These are phyloP conservation scores for Hemileia vastatrix DNA, from an alignment of 1,284 basidiomycete genomes.

Conservation along the genomic window DNA sequence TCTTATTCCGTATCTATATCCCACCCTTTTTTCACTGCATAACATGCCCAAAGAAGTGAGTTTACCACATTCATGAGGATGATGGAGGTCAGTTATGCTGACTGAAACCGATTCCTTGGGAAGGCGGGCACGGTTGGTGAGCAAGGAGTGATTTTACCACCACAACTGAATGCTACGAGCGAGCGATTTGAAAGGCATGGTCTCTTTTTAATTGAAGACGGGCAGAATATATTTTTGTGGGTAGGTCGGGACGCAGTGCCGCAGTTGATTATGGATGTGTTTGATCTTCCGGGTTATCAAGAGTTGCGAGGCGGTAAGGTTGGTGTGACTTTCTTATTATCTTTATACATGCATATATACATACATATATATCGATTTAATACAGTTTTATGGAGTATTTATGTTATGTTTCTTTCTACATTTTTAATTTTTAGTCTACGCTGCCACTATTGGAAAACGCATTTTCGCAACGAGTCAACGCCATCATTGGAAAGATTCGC, in stretches of 20 bases:
- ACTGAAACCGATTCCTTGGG: background rate
- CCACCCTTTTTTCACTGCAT: slow-evolving; percentile 89
- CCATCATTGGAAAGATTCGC: slow-evolving; percentile 81
- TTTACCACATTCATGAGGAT: background rate
- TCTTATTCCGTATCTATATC: slow-evolving; percentile 86
- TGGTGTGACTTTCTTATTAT: slow-evolving; percentile 28
- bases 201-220: slow-evolving; percentile 92
- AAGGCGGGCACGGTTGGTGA: slow-evolving; percentile 72
- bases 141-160: slow-evolving; percentile 68
- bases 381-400: background rate
- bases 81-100: background rate
- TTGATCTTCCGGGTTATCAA: slow-evolving; percentile 78
- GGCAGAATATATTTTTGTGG: slow-evolving; percentile 96
- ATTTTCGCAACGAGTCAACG: slow-evolving; percentile 87
- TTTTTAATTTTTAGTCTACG: slow-evolving; percentile 54
- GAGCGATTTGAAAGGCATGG: slow-evolving; percentile 92
- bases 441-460: slow-evolving; percentile 78
- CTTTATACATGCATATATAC: background rate
- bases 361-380: background rate
- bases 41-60: slow-evolving; percentile 84
- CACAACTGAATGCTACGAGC: slow-evolving; percentile 79
- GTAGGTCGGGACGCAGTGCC: slow-evolving; percentile 93
- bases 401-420: background rate
- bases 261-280: slow-evolving; percentile 86
- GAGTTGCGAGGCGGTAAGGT: slow-evolving; percentile 86